Conservation (phyloP, 108 stramenopile species). For the Skeletonema grethae region DNA sequence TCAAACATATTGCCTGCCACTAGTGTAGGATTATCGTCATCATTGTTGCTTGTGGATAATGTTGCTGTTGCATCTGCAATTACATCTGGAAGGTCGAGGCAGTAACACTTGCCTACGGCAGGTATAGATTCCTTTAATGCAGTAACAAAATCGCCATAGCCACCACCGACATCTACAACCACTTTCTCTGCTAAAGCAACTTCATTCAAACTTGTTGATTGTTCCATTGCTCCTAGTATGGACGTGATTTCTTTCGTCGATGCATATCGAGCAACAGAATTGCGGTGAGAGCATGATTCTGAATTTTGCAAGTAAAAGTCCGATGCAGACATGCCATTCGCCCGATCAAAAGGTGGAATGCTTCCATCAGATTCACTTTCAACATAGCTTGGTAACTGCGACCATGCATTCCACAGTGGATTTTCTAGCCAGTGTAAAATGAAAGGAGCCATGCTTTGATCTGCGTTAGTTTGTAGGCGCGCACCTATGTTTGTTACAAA, state of each 20-base stretch:
- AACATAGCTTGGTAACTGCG: constrained; percentile 40
- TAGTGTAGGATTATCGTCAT: constrained; percentile 3
- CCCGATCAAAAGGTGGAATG: constrained; percentile 36
- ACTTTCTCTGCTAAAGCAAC: constrained; percentile 26
- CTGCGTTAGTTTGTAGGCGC: constrained; percentile 15
- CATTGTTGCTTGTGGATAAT: background rate
- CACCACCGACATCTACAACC: constrained; percentile 45
- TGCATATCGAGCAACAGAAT: constrained; percentile 44
- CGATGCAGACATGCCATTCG: constrained; percentile 44
- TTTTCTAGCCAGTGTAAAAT: constrained; percentile 39
- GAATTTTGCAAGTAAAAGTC: constrained; percentile 38
- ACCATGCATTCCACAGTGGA: constrained; percentile 49
- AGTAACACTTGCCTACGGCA: constrained; percentile 25
- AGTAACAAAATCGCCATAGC: constrained; percentile 40
- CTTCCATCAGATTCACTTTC: constrained; percentile 8
- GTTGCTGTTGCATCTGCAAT: constrained; percentile 33
- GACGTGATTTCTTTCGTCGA: constrained; percentile 41
- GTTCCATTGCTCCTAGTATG: constrained; percentile 29
- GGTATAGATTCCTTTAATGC: constrained; percentile 25
- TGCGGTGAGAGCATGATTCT: constrained; percentile 30
- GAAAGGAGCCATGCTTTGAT: constrained; percentile 33
- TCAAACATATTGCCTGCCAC: constrained; percentile 48
- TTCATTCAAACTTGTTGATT: constrained; percentile 26
- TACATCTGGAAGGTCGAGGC: constrained; percentile 46
- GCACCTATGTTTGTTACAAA: constrained; percentile 28